Evolutionary conservation across 495 filamentous ascomycete genomes (phyloP), one percentile per base, ranked within the genome.

Genomic region (Aspergillus panamensis): DNA sequence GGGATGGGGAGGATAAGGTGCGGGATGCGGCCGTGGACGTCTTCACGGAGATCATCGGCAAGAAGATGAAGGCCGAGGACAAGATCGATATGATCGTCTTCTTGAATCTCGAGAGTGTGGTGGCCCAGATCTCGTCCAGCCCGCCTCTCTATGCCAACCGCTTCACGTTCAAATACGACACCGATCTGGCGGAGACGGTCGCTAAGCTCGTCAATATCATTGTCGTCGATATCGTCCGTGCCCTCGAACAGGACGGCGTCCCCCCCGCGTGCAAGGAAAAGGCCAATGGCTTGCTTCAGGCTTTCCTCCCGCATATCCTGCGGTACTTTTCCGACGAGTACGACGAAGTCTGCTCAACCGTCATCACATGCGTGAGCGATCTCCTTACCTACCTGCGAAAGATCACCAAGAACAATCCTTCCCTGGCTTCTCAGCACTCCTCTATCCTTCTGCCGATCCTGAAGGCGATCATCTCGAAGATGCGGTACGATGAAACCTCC

Each of bases 291-390:
- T 80, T 93, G 43, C 73, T 97, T 30, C 87, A 88, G 64, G 80
- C 80, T 44, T 96, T 99, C 69, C 73, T 95, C 45, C 91, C 92
- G 2, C 84, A 89, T 51, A 80, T 97, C 17, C 75, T 99, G 29
- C 88, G 92, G 35, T 96, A 96, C 76, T 95, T 99, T 69, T 89
- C 90, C 20, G 95, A 99, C 67, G 92, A 99, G 72, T 99, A 91
- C 65, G 94, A 99, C 71, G 94, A 99, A 69, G 85, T 97, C 57
- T 97, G 93, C 73, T 93, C 92, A 40, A 93, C 90, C 7, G 89
- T 97, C 53, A 95, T 97, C 60, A 86, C 91, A 14, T 91, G 89
- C 43, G 83, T 96, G 39, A 93, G 87, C 35, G 94, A 99, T 61
- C 81, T 97, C 48, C 81, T 99, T 47, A 88, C 87, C 47, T 89